Conservation (phyloP, 495 filamentous ascomycete genomes). For the Xylaria palmicola region DNA sequence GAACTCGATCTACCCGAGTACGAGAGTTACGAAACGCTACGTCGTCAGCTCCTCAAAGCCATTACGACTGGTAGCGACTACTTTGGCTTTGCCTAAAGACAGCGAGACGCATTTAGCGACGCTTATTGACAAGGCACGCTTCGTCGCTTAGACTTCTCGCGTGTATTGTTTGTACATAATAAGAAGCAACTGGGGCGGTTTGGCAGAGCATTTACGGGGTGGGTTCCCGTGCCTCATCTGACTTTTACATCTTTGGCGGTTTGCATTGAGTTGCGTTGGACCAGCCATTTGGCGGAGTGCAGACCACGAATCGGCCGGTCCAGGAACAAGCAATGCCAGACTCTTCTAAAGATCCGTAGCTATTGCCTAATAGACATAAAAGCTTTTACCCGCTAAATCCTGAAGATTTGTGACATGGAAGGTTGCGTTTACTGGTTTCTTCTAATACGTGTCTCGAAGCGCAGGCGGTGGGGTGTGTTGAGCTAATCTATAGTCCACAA, state of each 20-base stretch:
- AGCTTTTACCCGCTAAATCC: background rate
- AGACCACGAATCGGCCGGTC: conserved; percentile 12
- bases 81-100: conserved; percentile 87
- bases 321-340: background rate
- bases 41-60: conserved; percentile 85
- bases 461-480: too few relatives aligned
- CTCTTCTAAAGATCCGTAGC: background rate
- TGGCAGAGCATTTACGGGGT: background rate
- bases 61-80: conserved; percentile 96
- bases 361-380: conserved; percentile 10
- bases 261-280: conserved; percentile 4
- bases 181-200: background rate
- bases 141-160: background rate
- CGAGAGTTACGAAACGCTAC: conserved; percentile 88
- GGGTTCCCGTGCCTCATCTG: background rate
- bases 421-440: background rate
- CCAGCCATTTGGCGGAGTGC: conserved; percentile 7
- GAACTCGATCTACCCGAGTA: conserved; percentile 99
- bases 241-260: background rate
- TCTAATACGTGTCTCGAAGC: too few relatives aligned
- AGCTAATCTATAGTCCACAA: too few relatives aligned
- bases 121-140: background rate
- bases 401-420: background rate
- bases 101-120: background rate
- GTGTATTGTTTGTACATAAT: conserved; percentile 6